Evolutionary conservation across 2,329 filamentous ascomycete species (phyloP), one percentile per base, ranked within the genome.

Genomic region (Mariannaea elegans): DNA sequence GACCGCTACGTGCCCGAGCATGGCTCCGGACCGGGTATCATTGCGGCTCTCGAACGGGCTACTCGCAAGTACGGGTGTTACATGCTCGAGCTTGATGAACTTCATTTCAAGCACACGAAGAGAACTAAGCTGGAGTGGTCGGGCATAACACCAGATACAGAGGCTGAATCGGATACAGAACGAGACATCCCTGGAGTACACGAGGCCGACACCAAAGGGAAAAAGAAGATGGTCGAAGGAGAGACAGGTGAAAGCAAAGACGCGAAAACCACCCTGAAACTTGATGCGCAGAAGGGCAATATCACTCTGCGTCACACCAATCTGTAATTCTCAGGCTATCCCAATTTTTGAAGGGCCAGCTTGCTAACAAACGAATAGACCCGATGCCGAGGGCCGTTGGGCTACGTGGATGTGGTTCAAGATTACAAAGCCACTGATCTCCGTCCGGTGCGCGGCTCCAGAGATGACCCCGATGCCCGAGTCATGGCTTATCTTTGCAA

Each of bases 71-170:
- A 63, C 36, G 71, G 71, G 12, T 67, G 63, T 49, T 68, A 53
- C 42, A 68, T 61, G 41, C 56, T 73, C 7, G 56, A 69, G 3
- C 31, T 72, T 4, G 64, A 72, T 7, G 52, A 63, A 13, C 42
- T 73, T 3, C 13, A 44, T 23, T 70, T 73, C 52, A 63, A 49
- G 29, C 54, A 46, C 18, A 16, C 49, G 5, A n/a, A 21, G 24
- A 49, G 49, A 9, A 18, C 45, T 6, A 39, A 14, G 16, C 45
- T 45, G 38, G 23, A 39, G 32, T 18, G 18, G 3, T 7, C 18
- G n/a, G 13, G n/a, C 16, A 5, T 6, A 5, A 9, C 9, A 27
- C 24, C 24, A 9, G 24, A 9, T 27, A 9, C 24, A n/a, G n/a
- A n/a, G n/a, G n/a, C n/a, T n/a, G n/a, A n/a, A n/a, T n/a, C n/a